Evolutionary conservation across 1,284 basidiomycete genomes (phyloP).

Genomic region (Prillingera fragicola): DNA sequence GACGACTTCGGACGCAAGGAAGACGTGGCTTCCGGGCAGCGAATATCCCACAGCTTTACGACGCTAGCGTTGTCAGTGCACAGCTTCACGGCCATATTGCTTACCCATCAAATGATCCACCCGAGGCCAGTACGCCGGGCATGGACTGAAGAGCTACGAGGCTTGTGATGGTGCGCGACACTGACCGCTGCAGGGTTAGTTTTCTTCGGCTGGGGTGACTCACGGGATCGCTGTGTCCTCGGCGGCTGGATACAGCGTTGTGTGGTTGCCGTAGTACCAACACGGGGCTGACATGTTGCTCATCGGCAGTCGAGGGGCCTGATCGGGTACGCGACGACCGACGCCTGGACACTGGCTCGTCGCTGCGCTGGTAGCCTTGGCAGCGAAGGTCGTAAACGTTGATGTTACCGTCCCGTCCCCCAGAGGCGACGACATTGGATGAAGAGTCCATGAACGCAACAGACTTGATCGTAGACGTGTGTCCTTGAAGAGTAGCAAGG

Average conservation of each 20-base stretch:
- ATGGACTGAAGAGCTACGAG: slow-evolving; percentile 41
- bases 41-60: slow-evolving; percentile 49
- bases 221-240: neutral
- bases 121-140: slow-evolving; percentile 43
- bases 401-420: slow-evolving; percentile 48
- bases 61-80: slow-evolving; percentile 21
- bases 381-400: slow-evolving; percentile 46
- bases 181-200: slow-evolving; percentile 27
- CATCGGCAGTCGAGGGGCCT: neutral
- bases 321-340: slow-evolving; percentile 3
- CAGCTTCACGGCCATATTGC: too few species aligned
- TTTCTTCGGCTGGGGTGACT: too few species aligned
- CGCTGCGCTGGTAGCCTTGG: slow-evolving; percentile 14
- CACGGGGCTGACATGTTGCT: slow-evolving; percentile 5
- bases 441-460: slow-evolving; percentile 36
- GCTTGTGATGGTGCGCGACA: slow-evolving; percentile 42
- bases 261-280: slow-evolving; percentile 15
- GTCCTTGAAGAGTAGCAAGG: slow-evolving; percentile 37
- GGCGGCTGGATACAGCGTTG: neutral
- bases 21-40: slow-evolving; percentile 26
- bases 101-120: slow-evolving; percentile 46
- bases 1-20: slow-evolving; percentile 22
- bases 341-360: neutral
- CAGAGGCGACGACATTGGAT: slow-evolving; percentile 36
- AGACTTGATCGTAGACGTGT: slow-evolving; percentile 45